These are phyloP conservation scores for Colletotrichum sp. DNA, from an alignment of 2,329 filamentous ascomycete genomes.

Conservation along the genomic window DNA sequence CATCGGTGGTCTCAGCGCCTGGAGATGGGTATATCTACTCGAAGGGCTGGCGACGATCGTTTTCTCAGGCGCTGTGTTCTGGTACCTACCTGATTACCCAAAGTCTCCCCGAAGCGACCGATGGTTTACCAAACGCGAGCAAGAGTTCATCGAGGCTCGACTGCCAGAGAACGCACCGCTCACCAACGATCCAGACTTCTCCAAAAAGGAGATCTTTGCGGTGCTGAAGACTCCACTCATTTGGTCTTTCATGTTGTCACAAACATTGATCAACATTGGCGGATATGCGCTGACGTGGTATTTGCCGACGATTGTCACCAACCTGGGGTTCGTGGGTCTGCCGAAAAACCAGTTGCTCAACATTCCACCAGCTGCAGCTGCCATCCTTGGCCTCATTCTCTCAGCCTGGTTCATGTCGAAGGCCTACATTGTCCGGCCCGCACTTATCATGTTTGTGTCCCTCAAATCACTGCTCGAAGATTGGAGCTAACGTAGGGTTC, in stretches of 20 bases:
- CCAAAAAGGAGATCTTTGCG: constrained; percentile 36
- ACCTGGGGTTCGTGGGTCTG: constrained; percentile 43
- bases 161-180: constrained; percentile 42
- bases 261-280: constrained; percentile 42
- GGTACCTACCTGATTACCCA: constrained; percentile 49
- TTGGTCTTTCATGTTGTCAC: constrained; percentile 27
- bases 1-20: constrained; percentile 27
- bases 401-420: constrained; percentile 40
- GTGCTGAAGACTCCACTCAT: constrained; percentile 30
- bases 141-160: constrained; percentile 42
- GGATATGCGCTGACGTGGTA: constrained; percentile 47
- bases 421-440: constrained; percentile 43
- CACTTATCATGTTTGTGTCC: constrained; percentile 36
- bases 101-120: constrained; percentile 38
- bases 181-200: constrained; percentile 40
- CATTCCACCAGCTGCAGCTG: constrained; percentile 48
- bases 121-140: constrained; percentile 42
- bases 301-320: constrained; percentile 45
- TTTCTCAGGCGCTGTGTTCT: background rate
- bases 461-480: background rate
- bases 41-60: constrained; percentile 46
- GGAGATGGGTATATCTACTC: constrained; percentile 45
- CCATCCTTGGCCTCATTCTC: constrained; percentile 42
- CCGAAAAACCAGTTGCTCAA: constrained; percentile 49
- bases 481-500: background rate